Conservation (phyloP, 2,329 filamentous ascomycete genomes). For the Colletotrichum tabaci region DNA sequence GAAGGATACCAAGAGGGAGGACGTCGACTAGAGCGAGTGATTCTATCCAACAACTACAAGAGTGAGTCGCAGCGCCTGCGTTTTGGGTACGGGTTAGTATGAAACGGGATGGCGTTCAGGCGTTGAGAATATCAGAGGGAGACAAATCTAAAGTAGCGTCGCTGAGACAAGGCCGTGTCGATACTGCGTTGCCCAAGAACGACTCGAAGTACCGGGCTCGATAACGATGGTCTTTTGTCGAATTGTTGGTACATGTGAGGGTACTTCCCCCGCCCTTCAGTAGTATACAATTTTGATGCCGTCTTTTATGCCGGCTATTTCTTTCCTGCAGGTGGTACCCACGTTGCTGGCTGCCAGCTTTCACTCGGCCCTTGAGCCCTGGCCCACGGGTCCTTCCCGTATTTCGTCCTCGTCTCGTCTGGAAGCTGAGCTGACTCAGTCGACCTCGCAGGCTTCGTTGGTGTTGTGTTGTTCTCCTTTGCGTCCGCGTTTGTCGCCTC, state of each 20-base stretch:
- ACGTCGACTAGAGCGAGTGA: constrained; percentile 19
- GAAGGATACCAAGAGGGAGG: constrained; percentile 51
- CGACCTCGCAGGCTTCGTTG: background rate
- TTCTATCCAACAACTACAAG: background rate
- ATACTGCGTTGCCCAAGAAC: background rate
- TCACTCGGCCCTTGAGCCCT: constrained; percentile 70
- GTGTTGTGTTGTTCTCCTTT: constrained; percentile 14
- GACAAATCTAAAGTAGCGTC: background rate
- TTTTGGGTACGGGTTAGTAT: constrained; percentile 10
- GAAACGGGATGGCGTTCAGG: constrained; percentile 25
- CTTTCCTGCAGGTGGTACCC: constrained; percentile 65
- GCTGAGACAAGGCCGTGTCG: background rate
- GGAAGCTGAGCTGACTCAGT: constrained; percentile 8
- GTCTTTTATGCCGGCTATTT: constrained; percentile 43
- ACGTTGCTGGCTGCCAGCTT: constrained; percentile 77
- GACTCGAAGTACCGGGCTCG: background rate
- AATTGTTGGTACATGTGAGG: constrained; percentile 28
- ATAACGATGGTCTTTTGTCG: background rate
- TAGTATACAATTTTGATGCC: constrained; percentile 15
- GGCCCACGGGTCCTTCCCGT: constrained; percentile 70
- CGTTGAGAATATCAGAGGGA: constrained; percentile 8
- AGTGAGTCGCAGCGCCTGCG: background rate
- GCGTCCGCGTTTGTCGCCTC: constrained; percentile 27
- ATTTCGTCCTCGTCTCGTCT: constrained; percentile 37
- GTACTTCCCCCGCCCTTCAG: constrained; percentile 30